Base-by-base conservation (phyloP, 2,329 filamentous ascomycete genomes). In the Falciphora oryzae region DNA sequence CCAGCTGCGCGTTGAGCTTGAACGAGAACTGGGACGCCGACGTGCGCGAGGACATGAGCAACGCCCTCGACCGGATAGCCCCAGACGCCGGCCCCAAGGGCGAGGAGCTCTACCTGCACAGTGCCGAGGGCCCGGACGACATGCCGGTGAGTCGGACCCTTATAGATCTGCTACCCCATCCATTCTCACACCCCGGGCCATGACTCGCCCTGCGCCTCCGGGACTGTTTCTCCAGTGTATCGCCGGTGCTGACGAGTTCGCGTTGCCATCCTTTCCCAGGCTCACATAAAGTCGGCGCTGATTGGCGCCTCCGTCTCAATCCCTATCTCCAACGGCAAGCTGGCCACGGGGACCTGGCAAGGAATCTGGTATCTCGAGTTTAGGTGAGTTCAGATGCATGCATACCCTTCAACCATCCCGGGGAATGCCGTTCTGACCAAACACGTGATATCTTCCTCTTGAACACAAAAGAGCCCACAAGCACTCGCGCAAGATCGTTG, bases 301-400 rank as follows among this genome's bases (percentile, higher is more conserved):
- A 83, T 98, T 35, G 95, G 95, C 18, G 92, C 93, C 4, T 96
- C 90, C 70, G 87, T 98, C 3, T 94, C 89, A 7, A 90, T 99
- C 65, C 95, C 95, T 1, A 97, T 99, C 75, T 89, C 85, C 66
- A 88, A 98, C 72, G 95, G 95, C 56, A 88, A 85, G 70, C 76
- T 98, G 74, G 83, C 83, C 28, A 85, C 84, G 16, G 87, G 87
- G 28, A 89, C 86, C 4, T 94, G 91, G 91, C 91, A 95, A 72
- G 87, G 95, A 0, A 94, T 98, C 66, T 98, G 92, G 91, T 96
- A 96, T 76, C 79, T 97, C 68, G 95, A 98, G 77, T 98, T 98
- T 75, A 84, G 94, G 65, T 62, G 31, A 31, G 44, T 53, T 53
- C 18, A 22, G 22, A 53, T 53, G 61, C 16, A n/a, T 10, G 18